Base-by-base conservation (phyloP, 1,139 yeast genomes). In the Suhomyces panamericanus region DNA sequence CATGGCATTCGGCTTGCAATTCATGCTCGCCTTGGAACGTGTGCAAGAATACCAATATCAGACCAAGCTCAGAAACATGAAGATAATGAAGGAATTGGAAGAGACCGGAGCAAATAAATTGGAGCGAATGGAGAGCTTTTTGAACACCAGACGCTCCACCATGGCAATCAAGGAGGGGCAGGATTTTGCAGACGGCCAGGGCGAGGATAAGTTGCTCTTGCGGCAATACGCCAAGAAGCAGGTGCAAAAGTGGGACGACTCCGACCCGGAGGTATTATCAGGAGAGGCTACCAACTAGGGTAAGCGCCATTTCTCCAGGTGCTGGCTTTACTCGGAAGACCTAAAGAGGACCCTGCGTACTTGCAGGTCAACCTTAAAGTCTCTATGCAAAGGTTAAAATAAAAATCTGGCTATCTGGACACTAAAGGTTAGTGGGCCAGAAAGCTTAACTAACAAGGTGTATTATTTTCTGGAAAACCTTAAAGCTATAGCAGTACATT, bases 121-220 rank as follows among this genome's bases (percentile, higher is more conserved):
- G 48, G 75, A 78, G 14, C 58, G 89, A 41, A 61, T 85, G 31
- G 72, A 79, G 50, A 65, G 85, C 48, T 83, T 86, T 54, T 63
- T 85, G 47, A 73, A 85, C 70, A 80, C 80, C 51, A 68, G 93
- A 57, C 64, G 87, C 22, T 59, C 71, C 15, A 58, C 61, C 0
- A 50, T 65, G 39, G 51, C 55, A 20, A 56, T 57, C 22, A 46
- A 54, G n/a, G 64, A 58, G 14, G 55, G 50, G n/a, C 54, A 56
- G n/a, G 30, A 34, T 10, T 13, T 26, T 12, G n/a, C 8, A 30
- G 52, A 47, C 4, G 54, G 54, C 4, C 46, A 46, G 6, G 47
- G 46, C 12, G 63, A 63, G 40, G 66, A 70, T 17, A 49, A 53
- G 32, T 58, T 63, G 26, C 50, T 71, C 22, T 55, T 73, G 49